Evolutionary conservation across 2,329 filamentous ascomycete species (phyloP).

Genomic region (Paracoccidioides brasiliensis): DNA sequence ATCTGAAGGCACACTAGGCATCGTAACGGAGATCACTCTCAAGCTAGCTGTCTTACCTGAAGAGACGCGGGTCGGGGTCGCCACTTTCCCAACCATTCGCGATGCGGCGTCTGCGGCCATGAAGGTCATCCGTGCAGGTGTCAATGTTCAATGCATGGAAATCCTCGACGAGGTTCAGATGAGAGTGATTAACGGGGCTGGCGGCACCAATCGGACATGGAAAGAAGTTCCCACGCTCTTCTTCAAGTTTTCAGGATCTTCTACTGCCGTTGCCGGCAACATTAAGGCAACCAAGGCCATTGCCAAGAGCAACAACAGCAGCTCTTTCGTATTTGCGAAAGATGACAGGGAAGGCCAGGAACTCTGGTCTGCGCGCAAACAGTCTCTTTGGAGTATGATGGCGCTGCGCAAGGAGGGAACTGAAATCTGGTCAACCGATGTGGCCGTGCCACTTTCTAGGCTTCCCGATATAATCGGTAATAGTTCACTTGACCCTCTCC

Average conservation of each 20-base stretch:
- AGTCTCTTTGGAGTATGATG: slow-evolving; percentile 49
- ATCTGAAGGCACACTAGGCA: slow-evolving; percentile 56
- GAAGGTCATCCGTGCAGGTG: slow-evolving; percentile 49
- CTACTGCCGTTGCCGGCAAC: slow-evolving; percentile 64
- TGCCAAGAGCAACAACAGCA: slow-evolving; percentile 46
- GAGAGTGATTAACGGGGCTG: slow-evolving; percentile 54
- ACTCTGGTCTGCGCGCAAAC: slow-evolving; percentile 49
- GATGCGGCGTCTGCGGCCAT: slow-evolving; percentile 52
- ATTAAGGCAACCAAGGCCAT: slow-evolving; percentile 56
- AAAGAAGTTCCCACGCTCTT: slow-evolving; percentile 30
- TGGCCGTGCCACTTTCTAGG: slow-evolving; percentile 47
- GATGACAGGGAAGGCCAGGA: slow-evolving; percentile 41
- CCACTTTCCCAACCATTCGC: slow-evolving; percentile 45
- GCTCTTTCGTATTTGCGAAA: slow-evolving; percentile 44
- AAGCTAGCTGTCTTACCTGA: slow-evolving; percentile 54
- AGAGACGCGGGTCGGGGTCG: slow-evolving; percentile 52
- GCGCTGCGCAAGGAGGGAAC: slow-evolving; percentile 40
- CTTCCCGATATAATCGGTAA: slow-evolving; percentile 49
- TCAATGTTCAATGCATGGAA: slow-evolving; percentile 55
- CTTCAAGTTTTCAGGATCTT: slow-evolving; percentile 59
- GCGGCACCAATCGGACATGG: slow-evolving; percentile 41
- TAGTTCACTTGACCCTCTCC: slow-evolving; percentile 4
- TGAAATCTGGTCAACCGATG: slow-evolving; percentile 50
- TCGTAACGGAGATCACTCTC: slow-evolving; percentile 57
- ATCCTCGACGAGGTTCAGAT: slow-evolving; percentile 50